Base-by-base conservation (phyloP, 495 filamentous ascomycete genomes). In the Ascobolus immersus region DNA sequence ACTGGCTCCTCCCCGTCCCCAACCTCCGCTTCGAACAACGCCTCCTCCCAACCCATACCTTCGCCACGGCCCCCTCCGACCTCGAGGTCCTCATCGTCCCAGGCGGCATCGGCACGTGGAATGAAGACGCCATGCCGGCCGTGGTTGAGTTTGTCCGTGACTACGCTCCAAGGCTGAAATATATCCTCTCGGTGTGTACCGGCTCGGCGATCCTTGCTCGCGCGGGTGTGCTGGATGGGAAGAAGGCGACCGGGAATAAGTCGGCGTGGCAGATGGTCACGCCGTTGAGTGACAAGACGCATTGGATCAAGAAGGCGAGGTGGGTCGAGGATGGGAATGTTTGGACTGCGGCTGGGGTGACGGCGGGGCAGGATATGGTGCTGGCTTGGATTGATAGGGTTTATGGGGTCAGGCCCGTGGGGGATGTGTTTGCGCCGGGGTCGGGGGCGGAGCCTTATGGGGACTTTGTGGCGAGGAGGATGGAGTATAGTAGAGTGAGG, bases 281-380 rank as follows among this genome's bases (percentile, higher is more conserved):
- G 11, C 35, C 45, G 4, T 43, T 57, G 17, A 50, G 59, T 0
- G 44, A 53, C 1, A 54, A 56, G 10, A 61, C 67, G 13, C 35
- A 59, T 0, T 79, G 72, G 73, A 53, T 73, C 2, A 46, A 58
- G 2, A 50, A 51, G 19, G 73, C 73, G 14, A 50, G 73, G 33
- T 77, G 72, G 73, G 62, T 69, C 1, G 40, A 47, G 4, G 69
- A 73, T 51, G 71, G 69, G 12, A 70, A 72, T 41, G 41, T 74
- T 1, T 79, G 72, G 71, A 73, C 66, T 7, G 57, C 58, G 0
- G 64, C 67, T 1, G 71, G 68, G 1, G 51, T 73, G 0, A 61
- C 55, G 26, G 62, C 66, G n/a, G 72, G 71, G 0, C 68, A 73
- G n/a, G 73, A 78, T 55, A 55, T 63, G 24, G 64, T 56, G 32